Conservation (phyloP, 331 rosid species). For the Ulmus americana region DNA sequence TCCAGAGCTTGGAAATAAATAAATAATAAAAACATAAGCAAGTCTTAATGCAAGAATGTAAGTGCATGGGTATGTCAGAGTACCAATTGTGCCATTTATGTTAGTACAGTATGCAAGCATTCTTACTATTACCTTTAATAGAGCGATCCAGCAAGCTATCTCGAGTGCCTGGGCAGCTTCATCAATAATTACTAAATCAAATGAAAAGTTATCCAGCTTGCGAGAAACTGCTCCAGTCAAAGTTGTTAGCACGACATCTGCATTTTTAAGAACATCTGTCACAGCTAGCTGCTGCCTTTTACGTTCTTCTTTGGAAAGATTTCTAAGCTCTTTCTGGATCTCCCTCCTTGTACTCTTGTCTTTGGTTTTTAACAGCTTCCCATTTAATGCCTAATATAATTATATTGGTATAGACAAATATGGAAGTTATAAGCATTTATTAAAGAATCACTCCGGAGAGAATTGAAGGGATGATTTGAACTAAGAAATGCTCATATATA, state of each 20-base stretch:
- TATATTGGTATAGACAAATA: not conserved
- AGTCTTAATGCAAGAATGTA: not conserved
- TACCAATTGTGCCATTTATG: not conserved
- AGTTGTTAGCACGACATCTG: conserved; percentile 85
- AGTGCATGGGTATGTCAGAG: not conserved
- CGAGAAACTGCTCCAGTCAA: conserved; percentile 76
- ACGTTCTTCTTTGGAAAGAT: conserved; percentile 88
- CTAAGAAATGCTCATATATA: not conserved
- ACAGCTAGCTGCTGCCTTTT: conserved; percentile 96
- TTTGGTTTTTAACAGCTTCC: conserved; percentile 84
- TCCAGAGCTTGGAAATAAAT: not conserved
- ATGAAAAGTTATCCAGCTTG: conserved; percentile 69
- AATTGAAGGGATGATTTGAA: not conserved
- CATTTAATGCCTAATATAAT: conserved; percentile 57
- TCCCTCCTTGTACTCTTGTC: conserved; percentile 75
- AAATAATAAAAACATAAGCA: not conserved
- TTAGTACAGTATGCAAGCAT: no score
- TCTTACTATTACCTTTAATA: conserved; percentile 61
- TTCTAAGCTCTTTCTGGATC: conserved; percentile 88
- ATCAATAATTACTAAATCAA: conserved; percentile 89
- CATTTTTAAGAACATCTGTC: conserved; percentile 73
- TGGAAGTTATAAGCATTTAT: not conserved
- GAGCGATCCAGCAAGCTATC: conserved; percentile 89
- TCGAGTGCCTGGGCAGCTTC: conserved; percentile 99
- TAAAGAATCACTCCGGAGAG: not conserved